These are phyloP conservation scores for Chrysopogon serrulatus DNA, from an alignment of 176 grass and related monocot genomes.

Conservation along the genomic window DNA sequence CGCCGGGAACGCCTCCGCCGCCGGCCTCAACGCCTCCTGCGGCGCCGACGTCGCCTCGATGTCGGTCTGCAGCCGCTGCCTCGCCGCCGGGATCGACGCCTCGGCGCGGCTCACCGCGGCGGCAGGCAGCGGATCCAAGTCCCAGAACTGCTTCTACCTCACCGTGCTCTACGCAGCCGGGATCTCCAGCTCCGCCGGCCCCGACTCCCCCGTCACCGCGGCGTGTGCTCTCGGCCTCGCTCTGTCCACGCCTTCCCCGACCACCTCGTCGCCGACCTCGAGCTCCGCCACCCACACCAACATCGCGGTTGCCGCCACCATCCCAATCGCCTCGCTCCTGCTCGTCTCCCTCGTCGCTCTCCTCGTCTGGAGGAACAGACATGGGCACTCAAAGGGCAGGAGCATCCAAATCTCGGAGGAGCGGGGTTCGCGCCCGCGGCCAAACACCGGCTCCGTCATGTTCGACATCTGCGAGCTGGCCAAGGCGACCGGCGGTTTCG, in stretches of 20 bases:
- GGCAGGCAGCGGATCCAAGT: slow-evolving; percentile 46
- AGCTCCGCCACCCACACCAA: slow-evolving; percentile 27
- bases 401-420: slow-evolving; percentile 5
- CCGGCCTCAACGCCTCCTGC: slow-evolving; percentile 53
- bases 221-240: slow-evolving; percentile 51
- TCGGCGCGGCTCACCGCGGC: slow-evolving; percentile 41
- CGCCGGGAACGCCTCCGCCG: not conserved
- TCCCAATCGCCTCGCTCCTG: slow-evolving; percentile 41
- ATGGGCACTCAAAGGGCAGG: slow-evolving; percentile 1
- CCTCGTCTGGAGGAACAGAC: slow-evolving; percentile 33
- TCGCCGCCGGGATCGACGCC: slow-evolving; percentile 38
- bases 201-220: slow-evolving; percentile 39
- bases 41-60: slow-evolving; percentile 32
- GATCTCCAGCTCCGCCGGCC: slow-evolving; percentile 43
- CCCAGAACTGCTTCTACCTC: slow-evolving; percentile 53
- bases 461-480: slow-evolving; percentile 68
- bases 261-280: not conserved
- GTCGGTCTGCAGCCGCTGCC: slow-evolving; percentile 41
- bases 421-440: slow-evolving; percentile 47
- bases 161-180: slow-evolving; percentile 62
- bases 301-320: slow-evolving; percentile 19
- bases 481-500: slow-evolving; percentile 66
- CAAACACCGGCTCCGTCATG: slow-evolving; percentile 76
- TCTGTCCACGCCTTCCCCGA: not conserved
- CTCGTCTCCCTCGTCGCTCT: slow-evolving; percentile 35